Base-by-base conservation (phyloP, 1,284 basidiomycete genomes). In the Cryptococcus jaspeensis region DNA sequence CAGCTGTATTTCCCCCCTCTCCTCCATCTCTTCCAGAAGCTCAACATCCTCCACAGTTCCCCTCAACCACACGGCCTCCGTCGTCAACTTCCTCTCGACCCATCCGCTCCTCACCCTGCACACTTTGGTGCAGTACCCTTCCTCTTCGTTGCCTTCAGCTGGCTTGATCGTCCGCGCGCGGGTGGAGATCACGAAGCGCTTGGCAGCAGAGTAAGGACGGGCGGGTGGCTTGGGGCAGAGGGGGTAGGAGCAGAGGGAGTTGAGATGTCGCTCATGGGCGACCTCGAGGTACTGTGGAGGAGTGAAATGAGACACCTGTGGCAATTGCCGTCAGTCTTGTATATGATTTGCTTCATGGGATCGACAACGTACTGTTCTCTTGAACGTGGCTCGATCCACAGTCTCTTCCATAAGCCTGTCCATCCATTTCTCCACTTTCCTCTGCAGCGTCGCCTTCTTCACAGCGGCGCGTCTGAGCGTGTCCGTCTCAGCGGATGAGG, bases 221-320 rank as follows among this genome's bases (percentile, higher is more conserved):
- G 47, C 16, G 0, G 73, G 73, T 1, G 57, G 50, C 32, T 71
- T 69, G 3, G 59, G 28, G 47, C 73, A 75, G 5, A 64, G 48
- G 0, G 71, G 65, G 49, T 75, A 75, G 1, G 67, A 69, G 60
- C 73, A 75, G 18, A 70, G 55, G 3, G 49, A 45, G 59, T 72
- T 72, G 6, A 75, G 63, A 48, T 75, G 73, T 5, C 73, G 65
- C 52, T 75, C 73, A 51, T 72, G 70, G 28, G 53, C 55, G 11
- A 69, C 63, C 52, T 70, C 66, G 49, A 46, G 55, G 55, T 73
- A 75, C 47, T 71, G 66, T 16, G 50, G 45, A 20, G 63, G 63
- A 7, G 55, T 59, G 7, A 66, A 41, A 40, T 66, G 61, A 44
- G 55, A 46, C 36, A 43, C 39, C 60, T 58, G 32, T 23, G 20